Evolutionary conservation across 2,329 filamentous ascomycete species (phyloP).

Genomic region (Coniochaeta pulveracea): DNA sequence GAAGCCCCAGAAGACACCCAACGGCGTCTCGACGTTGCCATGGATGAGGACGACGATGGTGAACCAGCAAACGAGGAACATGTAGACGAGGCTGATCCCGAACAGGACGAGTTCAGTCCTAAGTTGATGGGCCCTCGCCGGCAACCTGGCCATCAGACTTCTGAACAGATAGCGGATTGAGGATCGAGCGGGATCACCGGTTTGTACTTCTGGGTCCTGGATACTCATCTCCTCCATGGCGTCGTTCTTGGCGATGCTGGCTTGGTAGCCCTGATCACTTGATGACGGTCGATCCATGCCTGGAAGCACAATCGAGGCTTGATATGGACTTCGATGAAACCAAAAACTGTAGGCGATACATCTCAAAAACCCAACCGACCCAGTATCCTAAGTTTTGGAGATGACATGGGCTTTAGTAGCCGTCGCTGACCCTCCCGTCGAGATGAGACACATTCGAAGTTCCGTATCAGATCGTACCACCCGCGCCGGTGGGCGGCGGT

Average conservation of each 20-base stretch:
- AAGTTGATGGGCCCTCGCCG: background rate
- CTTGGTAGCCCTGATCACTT: background rate
- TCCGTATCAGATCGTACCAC: too few relatives aligned
- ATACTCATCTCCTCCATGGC: background rate
- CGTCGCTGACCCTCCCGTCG: too few relatives aligned
- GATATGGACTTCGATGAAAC: background rate
- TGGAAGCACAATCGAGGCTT: background rate
- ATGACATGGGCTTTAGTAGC: too few relatives aligned
- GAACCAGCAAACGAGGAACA: slow-evolving; percentile 4
- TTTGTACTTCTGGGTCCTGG: background rate
- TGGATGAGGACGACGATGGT: slow-evolving; percentile 8
- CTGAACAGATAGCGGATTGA: background rate
- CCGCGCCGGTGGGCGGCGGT: too few relatives aligned
- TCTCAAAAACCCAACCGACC: background rate
- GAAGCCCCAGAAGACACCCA: slow-evolving; percentile 6
- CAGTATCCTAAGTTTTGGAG: too few relatives aligned
- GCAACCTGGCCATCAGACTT: background rate
- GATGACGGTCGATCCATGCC: background rate
- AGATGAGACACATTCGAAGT: too few relatives aligned
- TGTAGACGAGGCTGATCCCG: slow-evolving; percentile 4
- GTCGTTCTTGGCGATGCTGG: background rate
- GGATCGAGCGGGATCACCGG: background rate
- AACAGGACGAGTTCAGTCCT: background rate
- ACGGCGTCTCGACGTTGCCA: slow-evolving; percentile 4
- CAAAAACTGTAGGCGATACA: background rate